Base-by-base conservation (phyloP, 768 basidiomycete species). In the Trichaptum fuscoviolaceum region DNA sequence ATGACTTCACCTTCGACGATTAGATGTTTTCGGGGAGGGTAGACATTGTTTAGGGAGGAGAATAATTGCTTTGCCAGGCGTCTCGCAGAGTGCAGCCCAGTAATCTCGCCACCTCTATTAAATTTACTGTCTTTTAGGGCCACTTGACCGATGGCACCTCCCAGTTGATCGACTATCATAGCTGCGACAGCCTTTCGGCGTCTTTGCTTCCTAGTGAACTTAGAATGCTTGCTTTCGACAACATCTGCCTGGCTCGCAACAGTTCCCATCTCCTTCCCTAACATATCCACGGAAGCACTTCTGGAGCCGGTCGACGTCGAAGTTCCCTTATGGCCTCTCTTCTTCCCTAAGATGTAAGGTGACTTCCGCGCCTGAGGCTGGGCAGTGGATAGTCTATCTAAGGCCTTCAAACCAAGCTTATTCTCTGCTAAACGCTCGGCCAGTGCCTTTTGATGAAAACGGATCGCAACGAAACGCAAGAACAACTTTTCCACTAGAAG, bases 381-480 rank as follows among this genome's bases (percentile, higher is more conserved):
- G 4, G 86, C 88, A 72, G 88, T 88, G 3, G 91, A 91, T 36
- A 92, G 81, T 30, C 81, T 81, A 73, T 92, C 90, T 24, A 93
- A 80, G 1, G 88, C 89, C 70, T 83, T 86, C 34, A 93, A 78
- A 9, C 87, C 91, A 42, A 89, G 76, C 35, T 82, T 82, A 70
- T 92, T 93, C 74, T 91, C 90, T 8, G 80, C 78, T 18, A 92
- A 76, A 42, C 91, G 87, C 65, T 92, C 91, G 10, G 89, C 86
- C 24, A 92, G 83, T 1, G 91, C 90, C 65, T 84, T 89, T 69
- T 86, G 82, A 73, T 93, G 91, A 73, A 93, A 93, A 69, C 86
- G 90, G 77, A 92, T 92, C 30, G 92, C 91, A 59, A 92, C 85
- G 67, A 87, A 87, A 70, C 87, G 89, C 35, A 93, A 75, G 74